A percentile compares a stretch with the other conserved stretches of the same genome.
phyloP scores from a whole-genome alignment of 2,329 filamentous ascomycete genomes.

The Pseudocercospora pini-densiflorae region DNA sequence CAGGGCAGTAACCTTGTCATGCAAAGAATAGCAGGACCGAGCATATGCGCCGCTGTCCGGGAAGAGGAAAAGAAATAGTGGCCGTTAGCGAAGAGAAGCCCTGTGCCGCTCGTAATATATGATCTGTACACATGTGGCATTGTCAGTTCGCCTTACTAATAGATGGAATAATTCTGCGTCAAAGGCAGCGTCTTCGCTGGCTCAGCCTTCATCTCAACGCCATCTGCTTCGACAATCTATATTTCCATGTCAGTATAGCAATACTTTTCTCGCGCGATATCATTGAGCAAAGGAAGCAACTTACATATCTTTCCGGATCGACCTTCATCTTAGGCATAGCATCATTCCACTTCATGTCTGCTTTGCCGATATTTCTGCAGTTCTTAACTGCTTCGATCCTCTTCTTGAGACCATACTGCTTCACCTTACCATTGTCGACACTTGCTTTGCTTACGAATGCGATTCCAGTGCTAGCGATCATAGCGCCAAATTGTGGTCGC shows the following conservation, averaged over 20 bases:
- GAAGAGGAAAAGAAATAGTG: too few relatives aligned
- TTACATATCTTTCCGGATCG: conserved; percentile 83
- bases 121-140: neutral
- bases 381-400: conserved; percentile 78
- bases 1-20: too few relatives aligned
- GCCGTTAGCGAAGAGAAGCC: too few relatives aligned
- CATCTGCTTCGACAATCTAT: conserved; percentile 79
- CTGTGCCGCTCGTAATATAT: too few relatives aligned
- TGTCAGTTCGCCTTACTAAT: conserved; percentile 8
- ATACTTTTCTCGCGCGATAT: conserved; percentile 2
- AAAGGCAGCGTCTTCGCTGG: conserved; percentile 74
- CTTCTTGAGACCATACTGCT: conserved; percentile 76
- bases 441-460: conserved; percentile 81
- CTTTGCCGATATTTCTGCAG: conserved; percentile 77
- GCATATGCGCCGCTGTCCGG: too few relatives aligned
- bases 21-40: too few relatives aligned
- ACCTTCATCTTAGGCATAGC: conserved; percentile 84
- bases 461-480: conserved; percentile 66
- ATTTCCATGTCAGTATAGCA: conserved; percentile 24
- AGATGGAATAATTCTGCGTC: conserved; percentile 78
- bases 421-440: conserved; percentile 68
- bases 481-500: conserved; percentile 82
- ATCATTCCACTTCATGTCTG: conserved; percentile 90
- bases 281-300: conserved; percentile 32
- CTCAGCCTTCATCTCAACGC: conserved; percentile 71